Evolutionary conservation across 2,329 filamentous ascomycete genomes (phyloP), one percentile per base, ranked within the genome.

Genomic region (Hypoxylon sp.): DNA sequence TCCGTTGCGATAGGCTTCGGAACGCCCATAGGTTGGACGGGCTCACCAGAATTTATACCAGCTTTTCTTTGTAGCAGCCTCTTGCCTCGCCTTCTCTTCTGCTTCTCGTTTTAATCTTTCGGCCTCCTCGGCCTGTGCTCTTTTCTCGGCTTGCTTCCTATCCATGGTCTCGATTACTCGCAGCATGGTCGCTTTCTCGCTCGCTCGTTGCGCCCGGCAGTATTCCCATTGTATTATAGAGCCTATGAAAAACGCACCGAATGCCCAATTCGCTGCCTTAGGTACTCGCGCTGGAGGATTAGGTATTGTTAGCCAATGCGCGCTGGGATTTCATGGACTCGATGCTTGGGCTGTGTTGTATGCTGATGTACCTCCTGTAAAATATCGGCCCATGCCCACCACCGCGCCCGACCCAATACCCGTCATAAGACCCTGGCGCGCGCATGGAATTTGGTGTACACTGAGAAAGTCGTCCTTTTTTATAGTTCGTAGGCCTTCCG

Each of bases 111-210:
- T 74, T 72, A 76, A 82, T 71, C 80, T 81, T 64, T 81, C 82
- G 70, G 82, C 80, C 61, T 81, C 78, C 52, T 76, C 75, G 44
- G 78, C 79, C 37, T 75, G 72, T 79, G 82, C 79, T 70, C 83
- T 78, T 75, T 89, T 86, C 79, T 92, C 89, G 3, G 86, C 84
- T 75, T 92, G 90, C 79, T 94, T 90, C 74, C 88, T 85, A 76
- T 92, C 89, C 79, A 95, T 91, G 65, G 96, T 88, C 77, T 97
- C 93, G 61, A 97, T 91, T 3, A 92, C 92, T 71, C 93, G 86
- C 79, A 92, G 92, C 90, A 99, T 95, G 69, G 93, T 92, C 68
- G 90, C 88, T 74, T 91, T 88, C 80, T 98, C 95, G 67, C 91
- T 86, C 52, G 88, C 85, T 65, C 94, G 86, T 68, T 88, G 87